Base-by-base conservation (phyloP, 345 rosid genomes). In the Citrus trifoliata region DNA sequence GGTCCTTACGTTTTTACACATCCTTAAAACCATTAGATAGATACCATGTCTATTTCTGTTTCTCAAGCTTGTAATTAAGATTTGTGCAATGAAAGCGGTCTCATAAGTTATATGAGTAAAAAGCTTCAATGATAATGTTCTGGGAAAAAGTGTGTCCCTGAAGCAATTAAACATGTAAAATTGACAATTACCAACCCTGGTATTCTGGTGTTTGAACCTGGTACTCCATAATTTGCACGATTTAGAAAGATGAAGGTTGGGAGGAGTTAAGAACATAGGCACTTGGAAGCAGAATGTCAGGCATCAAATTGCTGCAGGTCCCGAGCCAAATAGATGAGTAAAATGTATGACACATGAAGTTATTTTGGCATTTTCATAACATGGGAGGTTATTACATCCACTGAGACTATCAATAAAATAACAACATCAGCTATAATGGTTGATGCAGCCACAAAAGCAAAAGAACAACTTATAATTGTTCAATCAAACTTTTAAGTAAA, bases 111-210 rank as follows among this genome's bases (percentile, higher is more conserved):
- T 4, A 48, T 12, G n/a, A 51, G 61, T 53, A 58, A 22, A 55
- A 58, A 58, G 25, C 40, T 53, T 38, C 58, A 74, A 42, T 4
- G 37, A 77, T 67, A 21, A 32, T 51, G 25, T 33, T 42, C 25
- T 25, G 37, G 25, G 25, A 59, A 67, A 56, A 81, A 28, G 14
- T 60, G 32, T 62, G 78, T 27, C n/a, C 59, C 71, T 48, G 24
- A 56, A 70, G 67, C 78, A 48, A 56, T 74, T 33, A 35, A 78
- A 66, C 35, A 10, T 70, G 67, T 51, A 38, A 68, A 74, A 55
- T 40, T 40, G 76, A 78, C 76, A 55, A 46, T 78, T 63, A 53
- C 81, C 80, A 59, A 55, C 77, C 77, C 24, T n/a, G 55, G 62
- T 22, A 68, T 80, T 30, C 28, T 51, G 18, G 60, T 64, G 66